Evolutionary conservation across 179 eudicot genomes (phyloP), one percentile per base, ranked within the genome.

Genomic region (Beta lomatogona): DNA sequence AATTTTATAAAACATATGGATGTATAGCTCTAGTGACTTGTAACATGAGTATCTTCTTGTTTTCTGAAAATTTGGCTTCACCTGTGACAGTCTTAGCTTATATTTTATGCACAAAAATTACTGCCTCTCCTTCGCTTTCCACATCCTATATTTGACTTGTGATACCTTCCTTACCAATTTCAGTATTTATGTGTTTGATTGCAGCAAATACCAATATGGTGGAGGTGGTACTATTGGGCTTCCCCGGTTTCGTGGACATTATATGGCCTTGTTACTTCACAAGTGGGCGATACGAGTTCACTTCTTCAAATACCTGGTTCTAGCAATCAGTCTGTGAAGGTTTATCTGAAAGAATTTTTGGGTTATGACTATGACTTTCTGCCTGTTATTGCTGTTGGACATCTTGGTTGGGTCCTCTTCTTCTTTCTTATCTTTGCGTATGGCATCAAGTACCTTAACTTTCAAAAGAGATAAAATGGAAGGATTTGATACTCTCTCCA

Each of bases 191-290:
- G 9, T 63, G 54, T 21, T 12, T n/a, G 36, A 59, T 75, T 82
- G 88, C 92, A 94, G 98, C 90, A 82, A 84, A 93, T 95, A 70
- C 99, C 98, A 5, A 84, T 95, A 52, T 95, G 99, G 99, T 93
- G 99, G 97, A 92, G 99, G 61, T 95, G 98, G 98, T 91, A 93
- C 82, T 95, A 90, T 77, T 95, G 98, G 98, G 91, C 87, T 61
- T 91, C 94, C 22, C 99, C 98, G 0, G 84, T 93, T 4, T 87
- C 97, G 0, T 94, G 99, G 99, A 94, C 99, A 12, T 70, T 94
- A 60, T 92, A 93, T 16, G 99, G 95, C 2, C 75, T 92, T 1
- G 90, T 93, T 61, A 88, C 94, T 18, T 92, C 94, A 45, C 93
- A 93, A 81, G 86, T 92, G 7, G 98, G 98, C 3, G 97, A 95